A percentile compares a stretch with the other conserved stretches of the same genome.
Evolutionary conservation across 2,329 filamentous ascomycete genomes (phyloP).

Genomic region (Colletotrichum sp.): DNA sequence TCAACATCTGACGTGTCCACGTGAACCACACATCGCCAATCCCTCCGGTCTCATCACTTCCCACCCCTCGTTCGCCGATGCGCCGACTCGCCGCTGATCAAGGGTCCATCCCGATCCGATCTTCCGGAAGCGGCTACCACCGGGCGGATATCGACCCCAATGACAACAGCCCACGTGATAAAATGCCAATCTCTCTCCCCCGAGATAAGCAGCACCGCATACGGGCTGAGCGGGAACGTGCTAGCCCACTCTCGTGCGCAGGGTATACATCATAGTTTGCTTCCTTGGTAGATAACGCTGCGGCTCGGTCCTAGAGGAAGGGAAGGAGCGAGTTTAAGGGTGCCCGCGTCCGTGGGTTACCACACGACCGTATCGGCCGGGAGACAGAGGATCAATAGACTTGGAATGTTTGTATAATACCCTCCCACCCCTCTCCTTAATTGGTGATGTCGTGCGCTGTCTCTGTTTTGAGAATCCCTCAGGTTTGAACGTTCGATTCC

Average conservation of each 20-base stretch:
- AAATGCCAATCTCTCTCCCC: neutral
- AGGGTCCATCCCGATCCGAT: neutral
- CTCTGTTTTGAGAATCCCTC: neutral
- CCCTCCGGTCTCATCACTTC: neutral
- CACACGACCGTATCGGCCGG: neutral
- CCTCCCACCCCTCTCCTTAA: neutral
- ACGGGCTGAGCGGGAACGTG: neutral
- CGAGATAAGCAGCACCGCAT: neutral
- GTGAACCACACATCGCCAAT: neutral
- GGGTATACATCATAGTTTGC: neutral
- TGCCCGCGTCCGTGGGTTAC: neutral
- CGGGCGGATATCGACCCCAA: neutral
- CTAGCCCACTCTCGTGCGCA: neutral
- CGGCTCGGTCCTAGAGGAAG: neutral
- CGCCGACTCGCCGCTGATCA: neutral
- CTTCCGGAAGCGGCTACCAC: neutral
- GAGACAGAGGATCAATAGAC: neutral
- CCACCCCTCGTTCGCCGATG: neutral
- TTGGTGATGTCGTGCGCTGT: neutral
- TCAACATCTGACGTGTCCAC: neutral
- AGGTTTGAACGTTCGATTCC: neutral
- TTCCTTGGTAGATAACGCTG: neutral
- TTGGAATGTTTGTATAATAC: neutral
- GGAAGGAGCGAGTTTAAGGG: neutral
- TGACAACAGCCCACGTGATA: neutral